Percentiles rank a stretch among this genome's conserved stretches.
Evolutionary conservation across 495 filamentous ascomycete genomes (phyloP).

Genomic region (Penicillium arizonense): DNA sequence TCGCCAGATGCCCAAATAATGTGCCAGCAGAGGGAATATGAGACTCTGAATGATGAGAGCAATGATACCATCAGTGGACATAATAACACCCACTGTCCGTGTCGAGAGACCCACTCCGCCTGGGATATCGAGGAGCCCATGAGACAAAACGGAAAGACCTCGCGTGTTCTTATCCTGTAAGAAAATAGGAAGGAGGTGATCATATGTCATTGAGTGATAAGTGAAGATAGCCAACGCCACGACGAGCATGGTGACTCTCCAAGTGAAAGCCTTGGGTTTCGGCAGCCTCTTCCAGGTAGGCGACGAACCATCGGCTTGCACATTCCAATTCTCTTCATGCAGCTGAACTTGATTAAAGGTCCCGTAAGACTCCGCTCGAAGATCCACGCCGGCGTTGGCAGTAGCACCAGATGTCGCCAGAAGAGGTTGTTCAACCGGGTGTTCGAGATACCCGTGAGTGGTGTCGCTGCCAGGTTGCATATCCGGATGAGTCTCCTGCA

Average conservation of each 20-base stretch:
- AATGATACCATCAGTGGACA: slow-evolving; percentile 77
- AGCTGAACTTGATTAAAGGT: slow-evolving; percentile 65
- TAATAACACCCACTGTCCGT: slow-evolving; percentile 71
- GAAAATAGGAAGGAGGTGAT: slow-evolving; percentile 82
- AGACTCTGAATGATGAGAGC: slow-evolving; percentile 76
- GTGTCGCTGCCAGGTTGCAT: slow-evolving; percentile 59
- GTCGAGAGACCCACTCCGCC: slow-evolving; percentile 75
- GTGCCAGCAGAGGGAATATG: slow-evolving; percentile 69
- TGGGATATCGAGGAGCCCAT: slow-evolving; percentile 56
- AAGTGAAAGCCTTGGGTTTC: slow-evolving; percentile 56
- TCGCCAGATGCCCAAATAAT: slow-evolving; percentile 69
- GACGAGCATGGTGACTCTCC: slow-evolving; percentile 66
- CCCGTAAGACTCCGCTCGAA: slow-evolving; percentile 74
- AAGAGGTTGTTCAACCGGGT: slow-evolving; percentile 65
- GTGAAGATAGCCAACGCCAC: slow-evolving; percentile 77
- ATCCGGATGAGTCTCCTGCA: slow-evolving; percentile 80
- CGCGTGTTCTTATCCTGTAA: slow-evolving; percentile 63
- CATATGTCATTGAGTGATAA: slow-evolving; percentile 86
- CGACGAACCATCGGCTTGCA: slow-evolving; percentile 46
- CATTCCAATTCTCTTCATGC: slow-evolving; percentile 47
- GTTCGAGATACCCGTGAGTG: slow-evolving; percentile 42
- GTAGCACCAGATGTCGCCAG: slow-evolving; percentile 70
- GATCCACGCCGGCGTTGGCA: slow-evolving; percentile 65
- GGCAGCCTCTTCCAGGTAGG: slow-evolving; percentile 28
- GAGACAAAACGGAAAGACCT: slow-evolving; percentile 18